Percentiles rank a stretch among this genome's conserved stretches.
phyloP scores from a whole-genome alignment of 192 early-diverging fungal genomes.

The Backusella psychrophila region DNA sequence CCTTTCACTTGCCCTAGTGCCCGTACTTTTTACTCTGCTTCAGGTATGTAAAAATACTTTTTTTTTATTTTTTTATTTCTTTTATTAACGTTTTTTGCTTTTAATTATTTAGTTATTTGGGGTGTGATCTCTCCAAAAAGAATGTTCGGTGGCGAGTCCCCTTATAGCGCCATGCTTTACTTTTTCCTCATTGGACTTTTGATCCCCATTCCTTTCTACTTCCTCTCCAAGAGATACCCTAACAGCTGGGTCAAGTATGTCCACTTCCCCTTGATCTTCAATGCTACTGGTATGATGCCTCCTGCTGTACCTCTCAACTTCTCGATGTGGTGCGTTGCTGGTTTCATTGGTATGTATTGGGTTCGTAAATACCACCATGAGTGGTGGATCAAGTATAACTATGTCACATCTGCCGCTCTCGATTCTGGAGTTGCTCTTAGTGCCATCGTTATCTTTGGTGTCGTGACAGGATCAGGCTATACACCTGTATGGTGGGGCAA shows the following conservation, averaged over 20 bases:
- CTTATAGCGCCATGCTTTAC: constrained; percentile 40
- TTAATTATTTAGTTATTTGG: constrained; percentile 52
- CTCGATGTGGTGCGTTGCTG: constrained; percentile 42
- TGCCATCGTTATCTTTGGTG: constrained; percentile 47
- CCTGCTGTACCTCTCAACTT: constrained; percentile 50
- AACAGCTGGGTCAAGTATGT: constrained; percentile 46
- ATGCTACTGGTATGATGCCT: constrained; percentile 52
- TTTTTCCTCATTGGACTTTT: constrained; percentile 54
- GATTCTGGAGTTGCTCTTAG: constrained; percentile 50
- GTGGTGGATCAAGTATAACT: constrained; percentile 70
- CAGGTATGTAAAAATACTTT: constrained; percentile 4
- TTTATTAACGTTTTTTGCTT: too few relatives aligned
- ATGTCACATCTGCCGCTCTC: constrained; percentile 58
- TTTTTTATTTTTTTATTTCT: too few relatives aligned
- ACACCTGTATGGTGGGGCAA: constrained; percentile 33
- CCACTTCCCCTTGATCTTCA: constrained; percentile 57
- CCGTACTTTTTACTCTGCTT: constrained; percentile 62
- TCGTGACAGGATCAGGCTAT: constrained; percentile 27
- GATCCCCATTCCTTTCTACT: constrained; percentile 57
- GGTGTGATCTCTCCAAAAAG: constrained; percentile 70
- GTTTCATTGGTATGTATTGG: constrained; percentile 53
- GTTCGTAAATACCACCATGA: constrained; percentile 47
- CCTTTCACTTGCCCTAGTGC: constrained; percentile 52
- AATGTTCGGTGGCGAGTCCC: constrained; percentile 55
- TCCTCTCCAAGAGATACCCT: constrained; percentile 50